Evolutionary conservation across 1,284 basidiomycete species (phyloP), one percentile per base, ranked within the genome.

Genomic region (Rhodotorula sp.): DNA sequence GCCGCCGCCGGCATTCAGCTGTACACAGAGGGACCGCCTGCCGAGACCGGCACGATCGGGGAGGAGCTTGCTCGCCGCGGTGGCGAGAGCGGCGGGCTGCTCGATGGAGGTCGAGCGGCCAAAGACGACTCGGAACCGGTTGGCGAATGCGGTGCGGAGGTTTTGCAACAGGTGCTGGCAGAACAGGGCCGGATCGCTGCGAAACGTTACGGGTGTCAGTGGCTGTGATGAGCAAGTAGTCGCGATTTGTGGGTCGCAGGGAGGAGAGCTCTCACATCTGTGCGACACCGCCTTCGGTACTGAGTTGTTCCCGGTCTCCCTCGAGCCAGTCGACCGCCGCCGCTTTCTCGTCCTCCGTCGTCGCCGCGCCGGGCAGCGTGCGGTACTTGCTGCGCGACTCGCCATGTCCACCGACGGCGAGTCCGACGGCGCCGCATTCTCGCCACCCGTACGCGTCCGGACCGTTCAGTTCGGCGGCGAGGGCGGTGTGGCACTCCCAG

Each of bases 161-260:
- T 74, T 56, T 0, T 14, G 28, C 62, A 65, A 58, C 1, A 76
- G 38, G 5, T 62, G 48, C 31, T 48, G 31, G 62, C 74, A 76
- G 54, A 76, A 76, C 19, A 64, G 55, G 16, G 38, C 61, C 5
- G 74, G 74, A 28, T 76, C 74, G 7, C 72, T 75, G 67, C 23
- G 19, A 8, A 2, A 1, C 3, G 31, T 3, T 5, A 2, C 6
- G 34, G 43, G 38, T 52, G 38, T 43, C 38, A 43, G 38, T 43
- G 7, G 34, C 34, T 34, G 34, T 34, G 34, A 7, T 34, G 34
- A 34, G 34, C 34, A 34, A 34, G 34, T 7, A 34, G 34, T 5
- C 34, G 34, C n/a, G n/a, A n/a, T n/a, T n/a, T n/a, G n/a, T n/a
- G n/a, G n/a, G n/a, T 14, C 14, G 34, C 19, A 6, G 21, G 8